phyloP scores from a whole-genome alignment of 2,329 filamentous ascomycete genomes.

The Exophiala mesophila region DNA sequence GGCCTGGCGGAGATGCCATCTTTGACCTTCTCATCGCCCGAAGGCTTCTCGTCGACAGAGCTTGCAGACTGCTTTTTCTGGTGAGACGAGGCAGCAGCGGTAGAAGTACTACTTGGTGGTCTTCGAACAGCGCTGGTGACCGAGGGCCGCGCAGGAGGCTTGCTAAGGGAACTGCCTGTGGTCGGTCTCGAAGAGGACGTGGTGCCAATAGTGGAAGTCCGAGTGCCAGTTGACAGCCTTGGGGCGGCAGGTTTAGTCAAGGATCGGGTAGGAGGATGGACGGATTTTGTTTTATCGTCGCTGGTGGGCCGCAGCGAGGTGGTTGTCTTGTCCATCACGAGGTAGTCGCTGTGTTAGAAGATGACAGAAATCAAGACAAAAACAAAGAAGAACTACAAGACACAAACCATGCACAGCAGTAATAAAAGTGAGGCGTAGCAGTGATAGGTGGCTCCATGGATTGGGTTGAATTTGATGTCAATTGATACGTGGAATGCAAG shows the following conservation, averaged over 20 bases:
- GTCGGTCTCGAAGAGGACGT: conserved; percentile 29
- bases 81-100: conserved; percentile 36
- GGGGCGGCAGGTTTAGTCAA: conserved; percentile 33
- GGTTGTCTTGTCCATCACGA: conserved; percentile 15
- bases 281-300: conserved; percentile 28
- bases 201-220: conserved; percentile 29
- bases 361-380: no score
- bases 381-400: background rate
- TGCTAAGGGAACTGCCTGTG: conserved; percentile 38
- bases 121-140: conserved; percentile 29
- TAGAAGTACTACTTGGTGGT: conserved; percentile 32
- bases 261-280: conserved; percentile 32
- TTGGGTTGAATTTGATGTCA: background rate
- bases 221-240: conserved; percentile 28
- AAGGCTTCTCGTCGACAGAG: conserved; percentile 30
- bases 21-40: conserved; percentile 40
- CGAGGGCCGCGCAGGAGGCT: conserved; percentile 41
- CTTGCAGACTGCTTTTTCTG: conserved; percentile 39
- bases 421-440: background rate
- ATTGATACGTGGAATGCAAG: background rate
- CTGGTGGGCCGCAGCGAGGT: conserved; percentile 1
- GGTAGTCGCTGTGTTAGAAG: no score
- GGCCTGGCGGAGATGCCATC: conserved; percentile 38
- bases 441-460: background rate
- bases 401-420: background rate